A percentile compares a stretch with the other conserved stretches of the same genome.
phyloP scores from a whole-genome alignment of 2,329 filamentous ascomycete genomes.

The Aspergillus fructus region DNA sequence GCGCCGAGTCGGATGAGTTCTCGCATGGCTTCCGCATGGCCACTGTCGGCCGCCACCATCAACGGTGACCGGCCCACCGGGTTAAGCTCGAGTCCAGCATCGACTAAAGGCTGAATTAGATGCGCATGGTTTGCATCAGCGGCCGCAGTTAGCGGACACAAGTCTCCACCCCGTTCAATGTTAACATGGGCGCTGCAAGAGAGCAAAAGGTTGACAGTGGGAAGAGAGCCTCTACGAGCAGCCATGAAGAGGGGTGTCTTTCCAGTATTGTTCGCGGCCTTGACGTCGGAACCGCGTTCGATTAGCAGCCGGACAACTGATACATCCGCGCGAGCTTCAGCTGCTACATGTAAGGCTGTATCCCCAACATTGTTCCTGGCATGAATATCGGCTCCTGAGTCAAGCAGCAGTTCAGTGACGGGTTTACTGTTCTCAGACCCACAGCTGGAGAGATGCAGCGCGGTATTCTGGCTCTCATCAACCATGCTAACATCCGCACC shows the following conservation, averaged over 20 bases:
- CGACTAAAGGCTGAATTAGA: neutral
- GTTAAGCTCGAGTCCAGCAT: neutral
- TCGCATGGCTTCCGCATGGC: neutral
- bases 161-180: no score
- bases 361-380: neutral
- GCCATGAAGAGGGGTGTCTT: neutral
- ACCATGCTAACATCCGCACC: neutral
- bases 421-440: neutral
- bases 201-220: neutral
- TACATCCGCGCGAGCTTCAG: fast-evolving
- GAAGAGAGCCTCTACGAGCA: neutral
- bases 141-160: neutral
- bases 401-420: neutral
- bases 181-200: neutral
- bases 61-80: neutral
- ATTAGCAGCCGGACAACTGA: neutral
- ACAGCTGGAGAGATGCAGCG: neutral
- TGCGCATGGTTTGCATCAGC: no score
- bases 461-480: neutral
- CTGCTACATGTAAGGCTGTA: neutral
- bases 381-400: neutral
- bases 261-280: neutral
- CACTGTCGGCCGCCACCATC: neutral
- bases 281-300: neutral
- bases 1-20: neutral